Percentiles rank a stretch among this genome's conserved stretches.
These are phyloP conservation scores for Wickerhamomyces sp. DNA, from an alignment of 1,139 yeast species.

Conservation along the genomic window DNA sequence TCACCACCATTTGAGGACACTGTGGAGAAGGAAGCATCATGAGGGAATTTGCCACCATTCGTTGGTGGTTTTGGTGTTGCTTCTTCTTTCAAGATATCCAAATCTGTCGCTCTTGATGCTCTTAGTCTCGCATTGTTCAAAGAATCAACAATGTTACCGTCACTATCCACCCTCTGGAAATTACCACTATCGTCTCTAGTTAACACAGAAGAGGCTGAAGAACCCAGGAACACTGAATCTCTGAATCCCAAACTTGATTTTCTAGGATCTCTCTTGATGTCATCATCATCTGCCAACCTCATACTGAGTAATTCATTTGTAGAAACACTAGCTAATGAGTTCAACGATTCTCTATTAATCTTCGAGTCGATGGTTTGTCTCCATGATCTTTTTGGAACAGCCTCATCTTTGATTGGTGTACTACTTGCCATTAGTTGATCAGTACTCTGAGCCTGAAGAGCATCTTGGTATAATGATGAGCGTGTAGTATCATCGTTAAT, in stretches of 20 bases:
- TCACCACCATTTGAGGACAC: slow-evolving; percentile 16
- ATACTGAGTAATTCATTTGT: slow-evolving; percentile 82
- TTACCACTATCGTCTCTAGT: slow-evolving; percentile 33
- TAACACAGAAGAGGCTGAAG: slow-evolving; percentile 21
- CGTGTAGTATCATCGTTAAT: slow-evolving; percentile 21
- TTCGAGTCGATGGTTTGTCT: slow-evolving; percentile 42
- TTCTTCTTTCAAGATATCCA: slow-evolving; percentile 22
- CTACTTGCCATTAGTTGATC: slow-evolving; percentile 23
- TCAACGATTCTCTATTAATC: slow-evolving; percentile 53
- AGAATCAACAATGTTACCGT: slow-evolving; percentile 42
- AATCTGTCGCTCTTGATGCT: slow-evolving; percentile 17
- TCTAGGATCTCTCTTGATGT: slow-evolving; percentile 34
- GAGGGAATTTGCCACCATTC: slow-evolving; percentile 8
- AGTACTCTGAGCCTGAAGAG: slow-evolving; percentile 26
- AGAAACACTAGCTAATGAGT: slow-evolving; percentile 78
- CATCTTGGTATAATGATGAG: slow-evolving; percentile 26
- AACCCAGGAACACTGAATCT: slow-evolving; percentile 34
- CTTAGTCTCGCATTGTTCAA: slow-evolving; percentile 14
- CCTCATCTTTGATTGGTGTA: slow-evolving; percentile 17
- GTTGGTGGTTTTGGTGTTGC: slow-evolving; percentile 11
- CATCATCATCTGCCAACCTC: slow-evolving; percentile 60
- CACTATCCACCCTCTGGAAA: slow-evolving; percentile 47
- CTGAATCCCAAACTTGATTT: slow-evolving; percentile 35
- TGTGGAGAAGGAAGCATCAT: slow-evolving; percentile 17
- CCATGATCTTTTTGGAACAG: slow-evolving; percentile 64